Percentiles rank a stretch among this genome's conserved stretches.
Evolutionary conservation across 2,329 filamentous ascomycete species (phyloP).

Genomic region (Leptodontidium sp.): DNA sequence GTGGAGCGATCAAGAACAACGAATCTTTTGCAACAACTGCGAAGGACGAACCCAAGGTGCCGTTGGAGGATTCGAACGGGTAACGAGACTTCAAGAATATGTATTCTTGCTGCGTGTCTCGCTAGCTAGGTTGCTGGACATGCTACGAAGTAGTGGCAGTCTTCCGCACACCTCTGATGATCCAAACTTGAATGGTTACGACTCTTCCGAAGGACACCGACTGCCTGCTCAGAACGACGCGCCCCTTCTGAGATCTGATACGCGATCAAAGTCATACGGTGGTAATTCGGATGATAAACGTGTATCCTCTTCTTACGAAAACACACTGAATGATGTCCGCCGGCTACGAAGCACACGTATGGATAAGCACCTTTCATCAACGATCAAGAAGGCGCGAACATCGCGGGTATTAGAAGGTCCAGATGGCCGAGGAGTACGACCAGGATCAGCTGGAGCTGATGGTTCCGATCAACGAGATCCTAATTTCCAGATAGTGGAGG

Average conservation of each 20-base stretch:
- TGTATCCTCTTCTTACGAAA: slow-evolving; percentile 84
- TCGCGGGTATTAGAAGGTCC: slow-evolving; percentile 93
- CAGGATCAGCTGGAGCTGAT: slow-evolving; percentile 75
- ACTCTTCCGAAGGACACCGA: slow-evolving; percentile 70
- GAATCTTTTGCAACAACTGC: slow-evolving; percentile 76
- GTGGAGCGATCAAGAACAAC: slow-evolving; percentile 72
- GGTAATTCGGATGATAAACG: slow-evolving; percentile 67
- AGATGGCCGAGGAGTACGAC: slow-evolving; percentile 71
- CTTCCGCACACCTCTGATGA: slow-evolving; percentile 80
- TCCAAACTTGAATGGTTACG: slow-evolving; percentile 70
- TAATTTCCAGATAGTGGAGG: slow-evolving; percentile 82
- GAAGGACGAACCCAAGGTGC: slow-evolving; percentile 63
- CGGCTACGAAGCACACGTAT: slow-evolving; percentile 90
- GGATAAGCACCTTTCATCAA: slow-evolving; percentile 93
- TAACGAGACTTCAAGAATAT: slow-evolving; percentile 92
- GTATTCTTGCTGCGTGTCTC: slow-evolving; percentile 92
- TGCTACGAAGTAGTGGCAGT: slow-evolving; percentile 83
- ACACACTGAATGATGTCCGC: slow-evolving; percentile 94
- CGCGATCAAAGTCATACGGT: slow-evolving; percentile 77
- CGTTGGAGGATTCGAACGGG: slow-evolving; percentile 69
- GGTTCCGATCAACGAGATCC: slow-evolving; percentile 60
- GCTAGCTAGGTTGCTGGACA: slow-evolving; percentile 86
- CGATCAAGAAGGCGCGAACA: slow-evolving; percentile 86
- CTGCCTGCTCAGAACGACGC: slow-evolving; percentile 58
- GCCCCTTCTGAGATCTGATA: slow-evolving; percentile 67